A percentile compares a stretch with the other conserved stretches of the same genome.
Evolutionary conservation across 169 alveolate species (phyloP).

Genomic region (Plasmodium cynomolgi): DNA sequence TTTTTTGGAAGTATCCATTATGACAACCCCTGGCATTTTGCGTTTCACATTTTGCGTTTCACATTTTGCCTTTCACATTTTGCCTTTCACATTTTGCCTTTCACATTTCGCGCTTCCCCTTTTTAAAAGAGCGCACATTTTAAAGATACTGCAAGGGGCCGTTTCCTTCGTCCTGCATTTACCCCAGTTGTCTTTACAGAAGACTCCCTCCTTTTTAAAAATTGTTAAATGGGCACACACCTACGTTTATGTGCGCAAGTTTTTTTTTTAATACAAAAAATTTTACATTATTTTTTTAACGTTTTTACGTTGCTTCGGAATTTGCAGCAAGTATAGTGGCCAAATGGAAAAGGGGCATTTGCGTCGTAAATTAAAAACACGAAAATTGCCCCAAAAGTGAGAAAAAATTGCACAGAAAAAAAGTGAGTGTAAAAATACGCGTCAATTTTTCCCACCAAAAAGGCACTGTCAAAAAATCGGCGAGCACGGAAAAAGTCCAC

Average conservation of each 20-base stretch:
- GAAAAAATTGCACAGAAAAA: not conserved
- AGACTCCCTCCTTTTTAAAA: not conserved
- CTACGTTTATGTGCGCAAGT: not conserved
- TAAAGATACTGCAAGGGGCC: not conserved
- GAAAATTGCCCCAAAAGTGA: not conserved
- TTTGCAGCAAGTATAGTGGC: not conserved
- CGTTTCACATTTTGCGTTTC: not conserved
- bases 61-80: not conserved
- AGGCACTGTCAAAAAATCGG: not conserved
- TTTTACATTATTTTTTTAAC: not conserved
- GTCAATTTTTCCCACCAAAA: not conserved
- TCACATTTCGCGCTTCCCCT: not conserved
- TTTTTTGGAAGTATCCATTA: constrained; percentile 15
- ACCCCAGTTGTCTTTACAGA: not conserved
- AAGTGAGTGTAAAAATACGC: not conserved
- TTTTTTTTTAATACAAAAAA: not conserved
- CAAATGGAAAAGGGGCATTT: not conserved
- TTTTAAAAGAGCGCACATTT: not conserved
- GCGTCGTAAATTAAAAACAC: not conserved
- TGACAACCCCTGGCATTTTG: not conserved
- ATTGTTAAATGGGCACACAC: not conserved
- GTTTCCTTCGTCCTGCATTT: not conserved
- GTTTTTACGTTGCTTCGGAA: not conserved
- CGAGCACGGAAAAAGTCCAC: not conserved
- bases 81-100: not conserved